Base-by-base conservation (phyloP, 768 basidiomycete genomes). In the Sporobolomyces phaffii region DNA sequence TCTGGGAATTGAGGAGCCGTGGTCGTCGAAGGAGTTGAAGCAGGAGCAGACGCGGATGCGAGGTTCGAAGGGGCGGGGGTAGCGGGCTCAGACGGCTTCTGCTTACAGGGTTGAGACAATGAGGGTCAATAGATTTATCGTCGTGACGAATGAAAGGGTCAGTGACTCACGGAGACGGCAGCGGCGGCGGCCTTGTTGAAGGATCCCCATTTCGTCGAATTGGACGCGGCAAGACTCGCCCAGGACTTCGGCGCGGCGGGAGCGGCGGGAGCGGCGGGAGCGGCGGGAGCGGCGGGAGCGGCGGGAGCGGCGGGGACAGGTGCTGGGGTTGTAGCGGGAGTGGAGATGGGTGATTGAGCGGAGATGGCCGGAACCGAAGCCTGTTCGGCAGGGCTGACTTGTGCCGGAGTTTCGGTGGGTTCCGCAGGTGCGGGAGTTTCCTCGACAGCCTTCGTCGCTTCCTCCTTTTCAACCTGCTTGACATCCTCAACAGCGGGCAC, bases 181-280 rank as follows among this genome's bases (percentile, higher is more conserved):
- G 83, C 85, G 74, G 90, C 87, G 7, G 85, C 85, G n/a, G 85
- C 83, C 34, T 88, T 89, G 64, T 89, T 89, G 40, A 91, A 87
- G 1, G 85, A 78, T 48, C 90, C 90, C 92, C 91, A 94, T 76
- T 88, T 89, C 75, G 86, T 86, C 20, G 83, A 78, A 75, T 88
- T 88, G 24, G 87, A 78, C 44, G 92, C 91, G 50, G 92, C 92
- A 49, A 96, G 84, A 62, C 87, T 89, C 0, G 93, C 93, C 93
- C 92, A 97, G 0, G 87, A 87, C 76, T 89, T 88, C 20, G 89
- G 90, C 18, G 73, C 79, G 15, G 83, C 53, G 14, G 78, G 75
- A 10, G 80, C 74, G 22, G 77, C 68, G 17, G 11, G 81, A 73
- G 29, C 74, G 44, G 31, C 74, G 62, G 33, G 71, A 69, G 44